Conservation (phyloP, 805 yeast species). For the Scheffersomyces lignosus region DNA sequence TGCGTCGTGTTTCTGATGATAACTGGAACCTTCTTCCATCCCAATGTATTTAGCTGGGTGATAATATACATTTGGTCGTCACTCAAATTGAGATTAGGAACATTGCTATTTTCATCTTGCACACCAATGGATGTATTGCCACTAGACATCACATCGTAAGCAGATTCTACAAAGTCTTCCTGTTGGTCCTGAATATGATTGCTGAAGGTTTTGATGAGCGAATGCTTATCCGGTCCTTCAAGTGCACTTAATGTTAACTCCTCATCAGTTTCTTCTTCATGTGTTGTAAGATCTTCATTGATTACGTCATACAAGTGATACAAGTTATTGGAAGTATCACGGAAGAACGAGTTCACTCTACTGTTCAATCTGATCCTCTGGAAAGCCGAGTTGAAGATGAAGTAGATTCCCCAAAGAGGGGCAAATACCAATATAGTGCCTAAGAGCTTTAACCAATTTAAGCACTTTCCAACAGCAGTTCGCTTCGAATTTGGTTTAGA, state of each 20-base stretch:
- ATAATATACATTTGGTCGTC: conserved; percentile 53
- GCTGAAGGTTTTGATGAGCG: conserved; percentile 7
- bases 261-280: conserved; percentile 1
- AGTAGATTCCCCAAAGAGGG: conserved; percentile 66
- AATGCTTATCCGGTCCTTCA: conserved; percentile 2
- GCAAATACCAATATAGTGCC: conserved; percentile 49
- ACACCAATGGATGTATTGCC: conserved; percentile 11
- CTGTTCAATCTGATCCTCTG: conserved; percentile 33
- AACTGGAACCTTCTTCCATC: conserved; percentile 73
- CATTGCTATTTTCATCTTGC: conserved; percentile 6
- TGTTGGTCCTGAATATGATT: conserved; percentile 44
- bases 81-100: conserved; percentile 38
- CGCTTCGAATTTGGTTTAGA: background rate
- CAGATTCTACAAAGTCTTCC: conserved; percentile 63
- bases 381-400: conserved; percentile 42
- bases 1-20: conserved; percentile 63
- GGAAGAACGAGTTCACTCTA: conserved; percentile 28
- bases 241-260: too few relatives aligned
- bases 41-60: conserved; percentile 52
- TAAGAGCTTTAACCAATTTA: conserved; percentile 50
- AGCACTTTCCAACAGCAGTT: conserved; percentile 11
- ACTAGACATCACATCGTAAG: conserved; percentile 57
- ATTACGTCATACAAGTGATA: conserved; percentile 25
- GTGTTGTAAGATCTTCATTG: conserved; percentile 10
- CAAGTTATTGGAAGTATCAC: conserved; percentile 26